Evolutionary conservation across 352 stramenopile genomes (phyloP), one percentile per base, ranked within the genome.

Genomic region (Globisporangium abappressorium): DNA sequence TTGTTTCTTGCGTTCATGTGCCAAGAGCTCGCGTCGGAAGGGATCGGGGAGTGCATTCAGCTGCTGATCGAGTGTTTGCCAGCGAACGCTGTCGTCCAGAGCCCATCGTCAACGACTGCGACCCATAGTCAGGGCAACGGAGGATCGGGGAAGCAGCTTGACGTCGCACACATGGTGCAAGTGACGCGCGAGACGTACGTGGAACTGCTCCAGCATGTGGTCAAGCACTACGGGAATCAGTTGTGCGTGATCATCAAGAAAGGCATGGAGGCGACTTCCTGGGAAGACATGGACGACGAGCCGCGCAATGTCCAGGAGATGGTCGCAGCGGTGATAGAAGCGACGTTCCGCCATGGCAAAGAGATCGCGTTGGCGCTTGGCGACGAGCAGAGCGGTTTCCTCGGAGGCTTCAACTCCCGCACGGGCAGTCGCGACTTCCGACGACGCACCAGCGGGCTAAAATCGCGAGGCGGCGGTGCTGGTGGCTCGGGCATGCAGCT

Each of bases 141-240:
- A 11, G 7, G 20, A 4, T 49, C 38, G 4, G 33, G 38, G 6
- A 70, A 70, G 59, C 58, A 64, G 36, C 54, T 87, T 8, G 85
- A 95, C 51, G 79, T 91, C 38, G 78, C 80, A 1, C 79, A 90
- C 55, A 93, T 94, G 83, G 87, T 93, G 24, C 74, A 90, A 70
- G 79, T 94, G 43, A 91, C 84, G 2, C 77, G 80, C 11, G 81
- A 89, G 55, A 86, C 85, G 28, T 82, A 75, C 12, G 62, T 69
- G 15, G 79, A 91, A 33, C 72, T 95, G 7, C 24, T 93, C 8
- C 72, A 89, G 53, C 80, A 91, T 38, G 76, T 92, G 12, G 77
- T 77, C 22, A 90, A 85, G 54, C 33, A 73, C 4, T 93, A 92
- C 46, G 87, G 87, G 18, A 73, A 81, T 18, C 77, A 85, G 26